Evolutionary conservation across 1,284 basidiomycete genomes (phyloP).

Genomic region (Puccinia hordei): DNA sequence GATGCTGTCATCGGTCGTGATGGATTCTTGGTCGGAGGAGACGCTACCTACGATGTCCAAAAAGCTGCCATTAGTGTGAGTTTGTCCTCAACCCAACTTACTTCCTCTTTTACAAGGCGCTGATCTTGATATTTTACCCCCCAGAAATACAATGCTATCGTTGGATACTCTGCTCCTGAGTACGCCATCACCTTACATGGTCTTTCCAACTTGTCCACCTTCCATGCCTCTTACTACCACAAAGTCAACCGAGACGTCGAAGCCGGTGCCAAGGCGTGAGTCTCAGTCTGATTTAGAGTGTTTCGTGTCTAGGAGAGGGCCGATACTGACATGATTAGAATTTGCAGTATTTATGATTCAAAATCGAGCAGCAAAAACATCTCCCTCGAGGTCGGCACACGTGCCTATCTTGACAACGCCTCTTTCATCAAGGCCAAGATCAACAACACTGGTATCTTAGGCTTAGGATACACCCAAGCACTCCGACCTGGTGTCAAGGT

Average conservation of each 20-base stretch:
- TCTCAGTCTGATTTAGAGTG: neutral
- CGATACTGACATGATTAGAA: neutral
- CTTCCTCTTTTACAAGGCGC: neutral
- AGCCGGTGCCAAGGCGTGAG: constrained; percentile 84
- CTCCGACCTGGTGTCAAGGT: constrained; percentile 93
- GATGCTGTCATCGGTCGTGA: constrained; percentile 78
- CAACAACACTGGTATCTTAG: constrained; percentile 90
- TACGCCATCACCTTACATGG: constrained; percentile 95
- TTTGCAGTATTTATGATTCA: constrained; percentile 79
- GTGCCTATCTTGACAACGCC: constrained; percentile 70
- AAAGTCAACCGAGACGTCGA: constrained; percentile 91
- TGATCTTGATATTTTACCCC: neutral
- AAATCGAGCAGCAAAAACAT: constrained; percentile 82
- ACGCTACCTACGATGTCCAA: constrained; percentile 94
- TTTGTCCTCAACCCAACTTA: no score
- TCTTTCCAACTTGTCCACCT: constrained; percentile 90
- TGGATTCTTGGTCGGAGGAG: constrained; percentile 94
- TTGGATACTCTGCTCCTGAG: constrained; percentile 93
- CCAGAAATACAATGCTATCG: constrained; percentile 79
- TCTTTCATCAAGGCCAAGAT: constrained; percentile 98
- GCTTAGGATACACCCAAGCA: constrained; percentile 85
- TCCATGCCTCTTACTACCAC: constrained; percentile 98
- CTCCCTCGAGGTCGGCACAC: constrained; percentile 91
- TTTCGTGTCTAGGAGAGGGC: neutral
- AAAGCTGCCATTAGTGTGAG: constrained; percentile 76